These are phyloP conservation scores for Penicillium sp. DNA, from an alignment of 2,329 filamentous ascomycete genomes.

Conservation along the genomic window DNA sequence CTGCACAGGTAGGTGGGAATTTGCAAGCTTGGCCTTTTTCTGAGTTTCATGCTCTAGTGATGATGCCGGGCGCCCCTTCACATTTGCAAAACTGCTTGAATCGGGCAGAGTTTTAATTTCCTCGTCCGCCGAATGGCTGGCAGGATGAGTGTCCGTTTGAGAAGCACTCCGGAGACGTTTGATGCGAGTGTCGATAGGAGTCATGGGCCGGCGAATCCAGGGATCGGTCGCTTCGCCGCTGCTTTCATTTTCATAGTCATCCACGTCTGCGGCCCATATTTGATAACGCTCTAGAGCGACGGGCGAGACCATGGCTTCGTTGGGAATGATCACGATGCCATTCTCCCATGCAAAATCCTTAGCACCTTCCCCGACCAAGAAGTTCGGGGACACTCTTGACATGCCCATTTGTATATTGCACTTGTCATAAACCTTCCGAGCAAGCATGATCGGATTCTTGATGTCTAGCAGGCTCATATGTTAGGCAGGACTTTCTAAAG, in stretches of 20 bases:
- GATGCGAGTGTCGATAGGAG: conserved; percentile 19
- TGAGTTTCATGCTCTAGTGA: not conserved
- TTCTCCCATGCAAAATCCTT: conserved; percentile 80
- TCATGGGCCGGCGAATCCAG: conserved; percentile 25
- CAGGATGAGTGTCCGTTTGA: not conserved
- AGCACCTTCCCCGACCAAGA: conserved; percentile 82
- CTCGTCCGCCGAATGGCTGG: not conserved
- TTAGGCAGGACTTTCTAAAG: conserved; percentile 4
- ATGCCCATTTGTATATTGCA: conserved; percentile 76
- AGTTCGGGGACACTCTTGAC: conserved; percentile 85
- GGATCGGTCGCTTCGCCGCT: conserved; percentile 43
- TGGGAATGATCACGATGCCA: conserved; percentile 68
- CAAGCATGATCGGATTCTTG: conserved; percentile 86
- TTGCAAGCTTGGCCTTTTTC: not conserved
- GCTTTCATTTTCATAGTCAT: conserved; percentile 37
- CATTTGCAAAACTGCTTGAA: not conserved
- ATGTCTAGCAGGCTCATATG: conserved; percentile 46
- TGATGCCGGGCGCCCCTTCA: not conserved
- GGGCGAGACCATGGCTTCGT: conserved; percentile 75
- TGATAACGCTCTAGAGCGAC: conserved; percentile 75
- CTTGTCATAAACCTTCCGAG: conserved; percentile 75
- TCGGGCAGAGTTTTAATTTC: not conserved
- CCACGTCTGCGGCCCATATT: conserved; percentile 63
- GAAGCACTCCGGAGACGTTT: not conserved
- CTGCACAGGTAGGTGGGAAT: not conserved